Percentiles rank a stretch among this genome's conserved stretches.
Evolutionary conservation across 2,329 filamentous ascomycete species (phyloP).

Genomic region (Fusarium sublunatum): DNA sequence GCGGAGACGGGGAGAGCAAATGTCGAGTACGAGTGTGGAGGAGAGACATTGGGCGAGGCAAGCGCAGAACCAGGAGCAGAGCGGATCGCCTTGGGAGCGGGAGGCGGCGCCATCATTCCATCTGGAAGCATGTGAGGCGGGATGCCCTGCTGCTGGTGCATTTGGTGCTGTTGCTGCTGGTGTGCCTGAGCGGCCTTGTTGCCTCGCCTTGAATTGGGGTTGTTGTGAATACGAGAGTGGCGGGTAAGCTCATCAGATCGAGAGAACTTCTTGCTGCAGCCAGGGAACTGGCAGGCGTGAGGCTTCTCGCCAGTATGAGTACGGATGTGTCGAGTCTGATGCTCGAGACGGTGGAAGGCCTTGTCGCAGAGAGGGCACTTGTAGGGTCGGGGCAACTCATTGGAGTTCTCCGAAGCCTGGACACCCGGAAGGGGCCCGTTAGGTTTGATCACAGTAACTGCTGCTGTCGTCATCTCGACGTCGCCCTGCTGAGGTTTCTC

Average conservation of each 20-base stretch:
- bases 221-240: slow-evolving; percentile 98
- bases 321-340: slow-evolving; percentile 90
- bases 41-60: slow-evolving; percentile 94
- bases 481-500: slow-evolving; percentile 48
- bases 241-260: slow-evolving; percentile 96
- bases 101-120: slow-evolving; percentile 82
- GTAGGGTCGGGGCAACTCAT: slow-evolving; percentile 92
- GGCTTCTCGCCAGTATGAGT: slow-evolving; percentile 99
- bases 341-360: slow-evolving; percentile 97
- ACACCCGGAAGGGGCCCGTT: slow-evolving; percentile 72
- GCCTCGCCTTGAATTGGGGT: slow-evolving; percentile 93
- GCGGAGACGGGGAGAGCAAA: slow-evolving; percentile 66
- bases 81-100: slow-evolving; percentile 80
- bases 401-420: slow-evolving; percentile 65
- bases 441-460: slow-evolving; percentile 68
- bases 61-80: slow-evolving; percentile 89
- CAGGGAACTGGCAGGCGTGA: slow-evolving; percentile 93
- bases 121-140: slow-evolving; percentile 62
- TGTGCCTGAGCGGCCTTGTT: slow-evolving; percentile 75
- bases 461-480: slow-evolving; percentile 62
- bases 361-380: slow-evolving; percentile 99
- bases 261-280: slow-evolving; percentile 97
- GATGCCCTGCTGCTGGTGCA: slow-evolving; percentile 54
- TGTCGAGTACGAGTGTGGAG: slow-evolving; percentile 86
- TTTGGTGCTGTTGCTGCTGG: slow-evolving; percentile 51